phyloP scores from a whole-genome alignment of 176 grass and related monocot genomes.

The Saccharum spontaneum region DNA sequence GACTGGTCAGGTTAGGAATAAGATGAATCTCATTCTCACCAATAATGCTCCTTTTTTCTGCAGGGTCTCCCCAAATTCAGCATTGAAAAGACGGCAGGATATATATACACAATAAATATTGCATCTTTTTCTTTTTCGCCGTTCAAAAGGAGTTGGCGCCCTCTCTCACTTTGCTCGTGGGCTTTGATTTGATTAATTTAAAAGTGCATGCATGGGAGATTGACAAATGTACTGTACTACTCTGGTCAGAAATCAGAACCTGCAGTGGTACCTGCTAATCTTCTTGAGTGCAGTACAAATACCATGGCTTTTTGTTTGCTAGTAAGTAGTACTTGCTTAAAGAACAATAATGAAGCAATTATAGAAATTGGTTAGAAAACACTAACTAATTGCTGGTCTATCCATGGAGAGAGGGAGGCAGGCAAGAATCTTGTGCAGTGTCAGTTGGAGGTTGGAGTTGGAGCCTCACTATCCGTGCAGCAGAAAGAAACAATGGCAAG shows the following conservation, averaged over 20 bases:
- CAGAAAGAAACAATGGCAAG: neutral
- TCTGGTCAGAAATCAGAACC: neutral
- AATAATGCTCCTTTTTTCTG: neutral
- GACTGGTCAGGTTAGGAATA: neutral
- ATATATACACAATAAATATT: neutral
- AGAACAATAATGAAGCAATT: neutral
- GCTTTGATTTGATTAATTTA: neutral
- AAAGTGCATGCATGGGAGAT: conserved; percentile 3
- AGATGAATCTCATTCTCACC: conserved; percentile 7
- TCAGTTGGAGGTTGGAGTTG: neutral
- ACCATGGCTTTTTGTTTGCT: neutral
- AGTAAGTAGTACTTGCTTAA: neutral
- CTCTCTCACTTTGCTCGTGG: neutral
- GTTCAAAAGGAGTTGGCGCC: conserved; percentile 47
- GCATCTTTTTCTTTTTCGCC: neutral
- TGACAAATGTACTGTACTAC: neutral
- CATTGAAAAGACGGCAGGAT: neutral
- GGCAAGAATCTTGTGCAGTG: neutral
- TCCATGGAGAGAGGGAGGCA: neutral
- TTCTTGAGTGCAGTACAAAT: neutral
- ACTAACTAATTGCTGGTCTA: neutral
- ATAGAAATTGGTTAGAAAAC: neutral
- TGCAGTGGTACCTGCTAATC: neutral
- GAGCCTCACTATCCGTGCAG: neutral
- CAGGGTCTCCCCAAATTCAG: conserved; percentile 9